A percentile compares a stretch with the other conserved stretches of the same genome.
Conservation (phyloP, 257 asterid species). For the Salvia rosmarinus region DNA sequence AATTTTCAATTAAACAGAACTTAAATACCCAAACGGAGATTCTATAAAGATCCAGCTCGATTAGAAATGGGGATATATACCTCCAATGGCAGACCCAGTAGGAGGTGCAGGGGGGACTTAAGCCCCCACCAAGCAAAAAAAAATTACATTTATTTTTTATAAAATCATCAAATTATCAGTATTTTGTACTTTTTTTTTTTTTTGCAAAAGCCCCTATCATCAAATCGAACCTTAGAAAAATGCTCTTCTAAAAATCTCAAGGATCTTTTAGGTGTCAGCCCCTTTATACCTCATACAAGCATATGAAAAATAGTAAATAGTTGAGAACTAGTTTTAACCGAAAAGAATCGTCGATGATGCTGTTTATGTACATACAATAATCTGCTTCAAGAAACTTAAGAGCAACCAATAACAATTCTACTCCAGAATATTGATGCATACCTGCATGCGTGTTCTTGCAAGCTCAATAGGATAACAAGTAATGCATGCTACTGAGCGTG, state of each 20-base stretch:
- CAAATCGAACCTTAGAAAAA: no score
- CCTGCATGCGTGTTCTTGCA: constrained; percentile 98
- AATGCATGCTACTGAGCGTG: constrained; percentile 88
- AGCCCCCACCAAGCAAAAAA: no score
- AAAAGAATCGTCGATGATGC: not conserved
- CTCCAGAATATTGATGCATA: constrained; percentile 28
- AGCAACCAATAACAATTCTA: not conserved
- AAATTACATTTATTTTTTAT: no score
- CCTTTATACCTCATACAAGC: not conserved
- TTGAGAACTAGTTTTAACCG: no score
- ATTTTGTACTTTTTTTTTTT: no score
- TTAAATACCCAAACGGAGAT: not conserved
- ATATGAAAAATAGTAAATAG: not conserved
- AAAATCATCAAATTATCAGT: no score
- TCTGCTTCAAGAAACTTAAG: not conserved
- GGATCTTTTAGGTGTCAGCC: no score
- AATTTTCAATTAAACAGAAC: not conserved
- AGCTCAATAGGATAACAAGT: constrained; percentile 90
- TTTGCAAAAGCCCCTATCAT: no score
- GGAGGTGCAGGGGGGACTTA: no score
- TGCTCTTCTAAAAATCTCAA: no score
- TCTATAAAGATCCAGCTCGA: not conserved
- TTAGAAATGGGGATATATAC: not conserved
- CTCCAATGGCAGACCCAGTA: no score
- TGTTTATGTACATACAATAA: not conserved